Percentiles rank a stretch among this genome's conserved stretches.
Conservation (phyloP, 140 eudicot species). For the Oenanthe javanica region DNA sequence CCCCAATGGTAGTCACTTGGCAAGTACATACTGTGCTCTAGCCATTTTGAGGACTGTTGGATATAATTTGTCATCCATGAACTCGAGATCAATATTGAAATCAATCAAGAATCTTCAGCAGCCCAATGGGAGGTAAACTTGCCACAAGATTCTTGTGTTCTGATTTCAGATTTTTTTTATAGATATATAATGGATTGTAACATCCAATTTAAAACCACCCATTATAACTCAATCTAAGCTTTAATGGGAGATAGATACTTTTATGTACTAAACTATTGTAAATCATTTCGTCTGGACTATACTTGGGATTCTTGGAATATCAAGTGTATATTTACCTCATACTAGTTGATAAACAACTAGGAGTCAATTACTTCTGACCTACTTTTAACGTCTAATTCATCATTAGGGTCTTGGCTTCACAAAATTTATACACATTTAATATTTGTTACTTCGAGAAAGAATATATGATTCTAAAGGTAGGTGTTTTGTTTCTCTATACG, state of each 20-base stretch:
- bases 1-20: conserved; percentile 87
- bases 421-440: background rate
- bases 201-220: background rate
- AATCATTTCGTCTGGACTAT: background rate
- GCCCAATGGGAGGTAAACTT: conserved; percentile 71
- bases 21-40: conserved; percentile 90
- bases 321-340: background rate
- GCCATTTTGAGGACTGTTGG: conserved; percentile 80
- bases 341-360: background rate
- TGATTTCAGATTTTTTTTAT: conserved; percentile 8
- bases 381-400: background rate
- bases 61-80: conserved; percentile 50
- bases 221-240: background rate
- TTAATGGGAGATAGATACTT: background rate
- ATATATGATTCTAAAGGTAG: background rate
- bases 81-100: conserved; percentile 44
- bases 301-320: background rate
- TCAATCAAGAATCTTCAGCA: conserved; percentile 84
- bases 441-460: background rate
- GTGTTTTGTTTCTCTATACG: background rate
- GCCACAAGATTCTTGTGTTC: background rate
- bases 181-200: background rate
- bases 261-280: background rate
- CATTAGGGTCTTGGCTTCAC: background rate
- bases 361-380: background rate